Evolutionary conservation across 2,329 filamentous ascomycete species (phyloP).

Genomic region (Trichoderma sp.): DNA sequence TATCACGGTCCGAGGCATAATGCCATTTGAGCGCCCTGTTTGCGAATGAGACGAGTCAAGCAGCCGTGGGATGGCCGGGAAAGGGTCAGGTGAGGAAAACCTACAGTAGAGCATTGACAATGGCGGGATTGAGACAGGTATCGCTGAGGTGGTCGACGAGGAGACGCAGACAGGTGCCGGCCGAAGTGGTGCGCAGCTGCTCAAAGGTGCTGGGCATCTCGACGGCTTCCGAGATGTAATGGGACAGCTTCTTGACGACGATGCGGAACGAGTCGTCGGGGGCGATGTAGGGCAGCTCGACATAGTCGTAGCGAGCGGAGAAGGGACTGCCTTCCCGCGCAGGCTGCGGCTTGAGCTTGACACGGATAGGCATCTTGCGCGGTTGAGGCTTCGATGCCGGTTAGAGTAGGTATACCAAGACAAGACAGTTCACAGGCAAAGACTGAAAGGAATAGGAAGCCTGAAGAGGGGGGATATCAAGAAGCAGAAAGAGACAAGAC

Average conservation of each 20-base stretch:
- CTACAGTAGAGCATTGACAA: conserved; percentile 74
- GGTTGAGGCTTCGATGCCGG: neutral
- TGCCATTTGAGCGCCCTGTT: conserved; percentile 74
- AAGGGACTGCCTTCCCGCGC: conserved; percentile 43
- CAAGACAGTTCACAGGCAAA: no score
- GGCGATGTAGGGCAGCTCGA: conserved; percentile 57
- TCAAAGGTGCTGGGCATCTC: conserved; percentile 71
- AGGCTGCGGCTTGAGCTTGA: conserved; percentile 41
- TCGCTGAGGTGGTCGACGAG: conserved; percentile 66
- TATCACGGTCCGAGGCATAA: conserved; percentile 64
- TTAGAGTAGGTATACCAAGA: no score
- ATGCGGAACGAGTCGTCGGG: conserved; percentile 63
- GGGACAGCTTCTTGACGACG: conserved; percentile 67
- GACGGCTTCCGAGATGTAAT: conserved; percentile 65
- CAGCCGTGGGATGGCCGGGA: neutral
- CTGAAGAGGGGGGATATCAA: neutral
- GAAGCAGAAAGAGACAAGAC: neutral
- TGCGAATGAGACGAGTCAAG: conserved; percentile 21
- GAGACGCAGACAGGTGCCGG: conserved; percentile 58
- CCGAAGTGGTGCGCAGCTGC: conserved; percentile 68
- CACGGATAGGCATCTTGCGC: conserved; percentile 43
- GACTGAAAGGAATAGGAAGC: neutral
- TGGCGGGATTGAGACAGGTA: conserved; percentile 66
- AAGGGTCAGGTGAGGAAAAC: conserved; percentile 37
- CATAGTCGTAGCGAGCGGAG: conserved; percentile 39